These are phyloP conservation scores for Neocucurbitaria cava DNA, from an alignment of 2,329 filamentous ascomycete species.

Conservation along the genomic window DNA sequence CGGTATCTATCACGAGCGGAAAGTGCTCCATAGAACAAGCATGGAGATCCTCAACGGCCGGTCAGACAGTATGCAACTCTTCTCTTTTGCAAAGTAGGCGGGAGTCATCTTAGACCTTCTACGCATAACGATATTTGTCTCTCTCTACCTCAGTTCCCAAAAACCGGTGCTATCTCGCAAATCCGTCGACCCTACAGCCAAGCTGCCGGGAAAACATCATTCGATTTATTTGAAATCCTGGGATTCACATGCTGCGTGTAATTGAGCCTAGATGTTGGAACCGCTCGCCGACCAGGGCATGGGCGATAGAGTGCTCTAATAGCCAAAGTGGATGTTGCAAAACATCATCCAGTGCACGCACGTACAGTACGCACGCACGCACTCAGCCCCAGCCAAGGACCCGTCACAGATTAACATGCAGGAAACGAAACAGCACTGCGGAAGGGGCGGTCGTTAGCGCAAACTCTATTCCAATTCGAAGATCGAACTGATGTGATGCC, in stretches of 20 bases:
- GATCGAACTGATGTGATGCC: no score
- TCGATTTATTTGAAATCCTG: not conserved
- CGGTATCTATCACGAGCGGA: no score
- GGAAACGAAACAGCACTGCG: not conserved
- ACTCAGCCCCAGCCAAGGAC: constrained; percentile 6
- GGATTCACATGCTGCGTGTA: not conserved
- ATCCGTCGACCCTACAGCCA: not conserved
- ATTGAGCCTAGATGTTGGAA: not conserved
- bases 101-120: no score
- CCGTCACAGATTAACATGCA: not conserved
- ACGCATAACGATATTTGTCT: not conserved
- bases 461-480: no score
- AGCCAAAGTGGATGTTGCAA: no score
- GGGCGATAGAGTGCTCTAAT: not conserved
- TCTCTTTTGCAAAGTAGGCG: no score
- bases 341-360: not conserved
- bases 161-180: not conserved
- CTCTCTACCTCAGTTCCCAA: not conserved
- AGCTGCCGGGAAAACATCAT: not conserved
- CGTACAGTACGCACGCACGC: not conserved
- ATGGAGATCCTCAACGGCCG: no score
- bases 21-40: no score
- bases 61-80: no score
- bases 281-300: not conserved
- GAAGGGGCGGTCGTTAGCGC: no score